A percentile compares a stretch with the other conserved stretches of the same genome.
Evolutionary conservation across 768 basidiomycete genomes (phyloP).

Genomic region (Tylopilus rubrobrunneus): DNA sequence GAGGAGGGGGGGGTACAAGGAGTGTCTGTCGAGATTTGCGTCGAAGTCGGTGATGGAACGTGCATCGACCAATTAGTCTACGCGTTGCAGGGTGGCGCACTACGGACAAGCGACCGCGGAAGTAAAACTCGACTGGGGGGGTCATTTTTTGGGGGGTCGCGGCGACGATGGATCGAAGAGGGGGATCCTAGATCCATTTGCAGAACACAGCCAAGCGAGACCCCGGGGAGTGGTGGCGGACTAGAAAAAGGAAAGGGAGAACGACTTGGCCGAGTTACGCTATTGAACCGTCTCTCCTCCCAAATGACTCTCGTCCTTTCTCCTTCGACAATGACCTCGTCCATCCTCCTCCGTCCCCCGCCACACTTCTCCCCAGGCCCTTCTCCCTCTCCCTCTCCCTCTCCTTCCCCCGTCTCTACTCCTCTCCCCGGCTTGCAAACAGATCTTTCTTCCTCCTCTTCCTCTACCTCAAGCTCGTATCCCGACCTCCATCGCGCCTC

Average conservation of each 20-base stretch:
- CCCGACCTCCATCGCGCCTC: constrained; percentile 11
- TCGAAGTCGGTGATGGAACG: neutral
- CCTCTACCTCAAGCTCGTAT: constrained; percentile 19
- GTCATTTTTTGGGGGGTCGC: neutral
- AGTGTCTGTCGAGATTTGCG: neutral
- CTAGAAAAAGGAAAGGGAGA: constrained; percentile 12
- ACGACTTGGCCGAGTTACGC: neutral
- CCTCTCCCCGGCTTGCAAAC: constrained; percentile 15
- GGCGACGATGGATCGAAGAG: neutral
- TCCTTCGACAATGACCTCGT: constrained; percentile 13
- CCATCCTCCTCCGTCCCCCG: constrained; percentile 21
- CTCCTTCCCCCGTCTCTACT: constrained; percentile 7
- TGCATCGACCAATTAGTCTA: neutral
- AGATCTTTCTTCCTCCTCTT: constrained; percentile 16
- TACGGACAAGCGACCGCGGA: neutral
- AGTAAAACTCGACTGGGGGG: neutral
- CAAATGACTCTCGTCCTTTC: constrained; percentile 7
- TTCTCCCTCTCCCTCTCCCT: neutral
- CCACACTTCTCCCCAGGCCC: neutral
- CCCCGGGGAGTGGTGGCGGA: constrained; percentile 17
- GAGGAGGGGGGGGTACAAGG: neutral
- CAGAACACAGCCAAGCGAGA: constrained; percentile 18
- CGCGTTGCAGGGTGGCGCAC: neutral
- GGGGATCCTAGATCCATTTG: constrained; percentile 16
- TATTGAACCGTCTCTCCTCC: neutral